Conservation (phyloP, 371 early-diverging fungal species). For the Mycotypha africana region DNA sequence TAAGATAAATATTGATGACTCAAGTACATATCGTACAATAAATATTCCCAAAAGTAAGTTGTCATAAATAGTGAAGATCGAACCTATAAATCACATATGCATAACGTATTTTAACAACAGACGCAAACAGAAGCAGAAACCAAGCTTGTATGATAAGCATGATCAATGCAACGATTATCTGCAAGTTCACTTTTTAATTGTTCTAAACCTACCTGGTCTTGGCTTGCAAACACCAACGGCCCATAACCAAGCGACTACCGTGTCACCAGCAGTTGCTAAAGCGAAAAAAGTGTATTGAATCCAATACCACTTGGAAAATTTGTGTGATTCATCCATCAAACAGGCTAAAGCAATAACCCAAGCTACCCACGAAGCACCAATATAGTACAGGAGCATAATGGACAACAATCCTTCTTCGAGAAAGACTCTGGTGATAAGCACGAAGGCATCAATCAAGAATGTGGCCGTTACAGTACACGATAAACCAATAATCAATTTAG, state of each 20-base stretch:
- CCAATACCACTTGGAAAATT: conserved; percentile 41
- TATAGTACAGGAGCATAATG: conserved; percentile 27
- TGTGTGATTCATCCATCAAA: conserved; percentile 28
- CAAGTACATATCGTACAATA: conserved; percentile 23
- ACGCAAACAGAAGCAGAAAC: too few relatives aligned
- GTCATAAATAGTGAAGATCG: conserved; percentile 28
- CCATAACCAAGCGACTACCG: conserved; percentile 38
- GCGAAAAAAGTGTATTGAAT: conserved; percentile 39
- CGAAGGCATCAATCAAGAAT: conserved; percentile 25
- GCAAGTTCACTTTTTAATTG: too few relatives aligned
- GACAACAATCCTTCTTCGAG: conserved; percentile 20
- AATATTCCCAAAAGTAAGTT: conserved; percentile 20
- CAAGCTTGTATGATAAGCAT: too few relatives aligned
- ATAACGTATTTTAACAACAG: too few relatives aligned
- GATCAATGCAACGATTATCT: too few relatives aligned
- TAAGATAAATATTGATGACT: conserved; percentile 11
- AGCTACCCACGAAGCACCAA: conserved; percentile 27
- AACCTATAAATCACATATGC: too few relatives aligned
- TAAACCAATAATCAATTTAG: conserved; percentile 25
- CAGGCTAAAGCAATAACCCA: conserved; percentile 28
- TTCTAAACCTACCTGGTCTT: conserved; percentile 23
- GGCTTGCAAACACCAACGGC: conserved; percentile 22
- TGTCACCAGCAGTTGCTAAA: conserved; percentile 25
- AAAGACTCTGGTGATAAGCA: conserved; percentile 27
- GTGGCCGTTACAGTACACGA: conserved; percentile 19